Evolutionary conservation across 257 asterid genomes (phyloP), one percentile per base, ranked within the genome.

Genomic region (Primulina tabacum): DNA sequence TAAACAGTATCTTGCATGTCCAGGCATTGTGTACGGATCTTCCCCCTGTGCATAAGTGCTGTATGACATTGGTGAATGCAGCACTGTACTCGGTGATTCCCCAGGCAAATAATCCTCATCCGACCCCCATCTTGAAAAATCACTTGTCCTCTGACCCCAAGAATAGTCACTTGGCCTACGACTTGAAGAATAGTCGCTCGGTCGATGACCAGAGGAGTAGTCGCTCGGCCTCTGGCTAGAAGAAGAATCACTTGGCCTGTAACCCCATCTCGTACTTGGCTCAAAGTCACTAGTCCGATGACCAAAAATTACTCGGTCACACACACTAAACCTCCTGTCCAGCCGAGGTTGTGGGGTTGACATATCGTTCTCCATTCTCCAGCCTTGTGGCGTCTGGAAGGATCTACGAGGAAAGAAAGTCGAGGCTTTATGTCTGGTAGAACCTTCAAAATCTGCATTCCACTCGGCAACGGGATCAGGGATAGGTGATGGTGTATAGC

Each of bases 401-500:
- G 99, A 94, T 16, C 96, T 88, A 20, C 98, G 96, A 8, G 89
- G 98, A 53, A 85, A 62, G 71, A 89, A 88, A 7, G 90, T 78
- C 0, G 97, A 83, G 56, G 96, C 89, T 67, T 91, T 94, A 70
- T 82, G 85, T 72, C 90, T 74, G 53, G 60, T 64, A 35, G 97
- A 83, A 61, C 99, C 98, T 83, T 88, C 99, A 6, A 94, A 94
- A 82, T 91, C 99, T 0, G 96, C 93, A 76, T 91, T 85, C 89
- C 88, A 88, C 76, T 94, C 99, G 8, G 92, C 97, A 56, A 94
- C 74, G 8, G 97, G 97, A 57, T 89, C 84, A 3, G 98, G 97
- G 71, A 85, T 67, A 2, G 99, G 99, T 11, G 99, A 91, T 3
- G 99, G 98, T 12, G 98, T 89, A 63, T 86, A 94, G 68, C 81